Conservation (phyloP, 2,329 filamentous ascomycete genomes). For the Claviceps africana region DNA sequence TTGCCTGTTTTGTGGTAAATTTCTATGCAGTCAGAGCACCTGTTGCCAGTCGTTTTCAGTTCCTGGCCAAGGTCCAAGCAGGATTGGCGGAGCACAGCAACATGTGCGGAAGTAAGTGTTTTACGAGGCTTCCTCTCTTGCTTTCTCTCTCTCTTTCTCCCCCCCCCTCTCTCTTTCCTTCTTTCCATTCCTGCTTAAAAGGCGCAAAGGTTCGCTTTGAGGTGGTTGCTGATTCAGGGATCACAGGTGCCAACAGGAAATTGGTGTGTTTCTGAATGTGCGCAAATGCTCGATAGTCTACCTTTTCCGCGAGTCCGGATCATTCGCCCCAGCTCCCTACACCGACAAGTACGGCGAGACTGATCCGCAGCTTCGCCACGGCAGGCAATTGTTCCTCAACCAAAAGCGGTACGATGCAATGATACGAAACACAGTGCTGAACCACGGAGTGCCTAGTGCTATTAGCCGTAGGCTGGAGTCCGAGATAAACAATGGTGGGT, state of each 20-base stretch:
- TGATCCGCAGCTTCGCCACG: slow-evolving; percentile 76
- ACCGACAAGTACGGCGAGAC: slow-evolving; percentile 93
- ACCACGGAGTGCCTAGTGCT: slow-evolving; percentile 73
- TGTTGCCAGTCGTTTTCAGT: slow-evolving; percentile 65
- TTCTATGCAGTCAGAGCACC: slow-evolving; percentile 87
- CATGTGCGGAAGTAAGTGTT: slow-evolving; percentile 66
- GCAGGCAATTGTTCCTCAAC: slow-evolving; percentile 80
- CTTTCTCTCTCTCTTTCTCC: background rate
- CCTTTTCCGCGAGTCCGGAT: slow-evolving; percentile 67
- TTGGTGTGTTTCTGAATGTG: slow-evolving; percentile 93
- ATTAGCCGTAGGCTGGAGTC: slow-evolving; percentile 85
- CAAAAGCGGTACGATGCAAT: slow-evolving; percentile 87
- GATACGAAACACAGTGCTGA: slow-evolving; percentile 72
- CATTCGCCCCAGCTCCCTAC: slow-evolving; percentile 79
- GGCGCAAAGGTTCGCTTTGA: background rate
- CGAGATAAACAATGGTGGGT: slow-evolving; percentile 93
- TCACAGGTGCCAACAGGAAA: slow-evolving; percentile 66
- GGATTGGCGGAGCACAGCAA: slow-evolving; percentile 75
- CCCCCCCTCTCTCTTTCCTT: background rate
- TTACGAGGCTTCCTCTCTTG: background rate
- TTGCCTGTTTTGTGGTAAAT: slow-evolving; percentile 90
- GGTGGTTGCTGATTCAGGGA: background rate
- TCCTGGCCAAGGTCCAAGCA: slow-evolving; percentile 25
- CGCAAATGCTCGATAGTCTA: slow-evolving; percentile 90
- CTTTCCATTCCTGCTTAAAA: background rate